Conservation (phyloP, 1,139 yeast species). For the Diutina mesorugosa region DNA sequence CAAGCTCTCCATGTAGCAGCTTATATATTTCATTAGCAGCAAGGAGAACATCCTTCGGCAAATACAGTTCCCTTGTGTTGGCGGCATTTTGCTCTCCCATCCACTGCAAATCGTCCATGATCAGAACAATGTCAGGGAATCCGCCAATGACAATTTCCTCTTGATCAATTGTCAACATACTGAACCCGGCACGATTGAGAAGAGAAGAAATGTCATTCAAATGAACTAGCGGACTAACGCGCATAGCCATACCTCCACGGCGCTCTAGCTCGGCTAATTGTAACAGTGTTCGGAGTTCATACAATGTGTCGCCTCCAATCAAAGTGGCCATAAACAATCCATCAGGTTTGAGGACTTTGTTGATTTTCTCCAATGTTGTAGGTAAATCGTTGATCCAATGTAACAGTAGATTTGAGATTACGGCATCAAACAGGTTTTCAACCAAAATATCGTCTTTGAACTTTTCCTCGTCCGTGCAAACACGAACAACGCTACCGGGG, state of each 20-base stretch:
- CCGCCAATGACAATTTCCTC: conserved; percentile 71
- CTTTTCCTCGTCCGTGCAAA: conserved; percentile 58
- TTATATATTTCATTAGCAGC: conserved; percentile 71
- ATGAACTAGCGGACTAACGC: conserved; percentile 73
- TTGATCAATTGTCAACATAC: conserved; percentile 70
- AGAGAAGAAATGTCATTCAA: conserved; percentile 66
- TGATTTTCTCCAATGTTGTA: conserved; percentile 40
- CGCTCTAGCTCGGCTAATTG: conserved; percentile 79
- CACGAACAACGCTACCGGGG: conserved; percentile 27
- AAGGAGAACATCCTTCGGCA: conserved; percentile 53
- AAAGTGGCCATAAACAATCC: conserved; percentile 77
- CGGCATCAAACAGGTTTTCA: conserved; percentile 44
- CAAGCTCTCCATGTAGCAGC: conserved; percentile 57
- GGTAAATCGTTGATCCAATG: conserved; percentile 88
- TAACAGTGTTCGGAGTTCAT: conserved; percentile 65
- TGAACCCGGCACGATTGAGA: conserved; percentile 65
- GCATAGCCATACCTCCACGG: conserved; percentile 66
- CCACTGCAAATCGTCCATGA: conserved; percentile 58
- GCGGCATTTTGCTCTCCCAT: conserved; percentile 85
- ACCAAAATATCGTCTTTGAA: conserved; percentile 27
- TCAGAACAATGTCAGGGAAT: conserved; percentile 60
- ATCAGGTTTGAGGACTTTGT: conserved; percentile 60
- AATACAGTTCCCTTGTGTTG: conserved; percentile 35
- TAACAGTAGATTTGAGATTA: conserved; percentile 57
- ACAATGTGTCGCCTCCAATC: conserved; percentile 76